Percentiles rank a stretch among this genome's conserved stretches.
phyloP scores from a whole-genome alignment of 148 eudicot genomes.

The Vaccinium myrtillus region DNA sequence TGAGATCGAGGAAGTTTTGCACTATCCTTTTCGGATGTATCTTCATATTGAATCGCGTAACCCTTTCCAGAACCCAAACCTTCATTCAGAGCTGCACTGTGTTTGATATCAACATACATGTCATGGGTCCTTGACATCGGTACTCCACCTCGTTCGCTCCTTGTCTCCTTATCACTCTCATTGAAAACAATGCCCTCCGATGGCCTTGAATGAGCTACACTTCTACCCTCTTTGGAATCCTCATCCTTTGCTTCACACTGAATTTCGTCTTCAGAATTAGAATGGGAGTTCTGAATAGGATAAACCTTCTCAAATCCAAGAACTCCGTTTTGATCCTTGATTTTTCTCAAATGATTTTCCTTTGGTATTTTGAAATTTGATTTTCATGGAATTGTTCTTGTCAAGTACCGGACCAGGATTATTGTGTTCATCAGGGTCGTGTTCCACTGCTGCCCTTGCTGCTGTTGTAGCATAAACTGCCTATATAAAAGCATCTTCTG shows the following conservation, averaged over 20 bases:
- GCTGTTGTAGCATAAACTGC: constrained; percentile 93
- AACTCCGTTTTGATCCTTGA: constrained; percentile 17
- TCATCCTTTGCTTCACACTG: constrained; percentile 5
- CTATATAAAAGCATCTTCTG: constrained; percentile 69
- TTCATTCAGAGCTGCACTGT: neutral
- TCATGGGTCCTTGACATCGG: constrained; percentile 5
- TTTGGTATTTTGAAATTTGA: constrained; percentile 12
- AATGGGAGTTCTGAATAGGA: constrained; percentile 15
- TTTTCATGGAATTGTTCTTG: constrained; percentile 11
- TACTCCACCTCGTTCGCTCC: constrained; percentile 6
- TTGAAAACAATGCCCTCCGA: constrained; percentile 20
- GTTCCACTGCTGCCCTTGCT: constrained; percentile 79
- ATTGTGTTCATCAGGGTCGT: constrained; percentile 34
- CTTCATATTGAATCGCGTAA: constrained; percentile 6
- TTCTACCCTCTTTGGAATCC: constrained; percentile 14
- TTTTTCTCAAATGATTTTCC: constrained; percentile 12
- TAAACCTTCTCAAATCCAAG: constrained; percentile 18
- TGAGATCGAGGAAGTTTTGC: constrained; percentile 14
- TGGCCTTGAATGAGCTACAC: neutral
- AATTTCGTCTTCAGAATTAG: constrained; percentile 28
- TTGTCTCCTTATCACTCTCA: constrained; percentile 26
- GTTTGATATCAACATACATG: neutral
- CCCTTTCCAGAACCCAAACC: neutral
- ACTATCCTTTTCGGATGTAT: constrained; percentile 9
- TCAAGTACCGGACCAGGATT: constrained; percentile 14